Conservation (phyloP, 192 early-diverging fungal species). For the Phycomyces nitens region DNA sequence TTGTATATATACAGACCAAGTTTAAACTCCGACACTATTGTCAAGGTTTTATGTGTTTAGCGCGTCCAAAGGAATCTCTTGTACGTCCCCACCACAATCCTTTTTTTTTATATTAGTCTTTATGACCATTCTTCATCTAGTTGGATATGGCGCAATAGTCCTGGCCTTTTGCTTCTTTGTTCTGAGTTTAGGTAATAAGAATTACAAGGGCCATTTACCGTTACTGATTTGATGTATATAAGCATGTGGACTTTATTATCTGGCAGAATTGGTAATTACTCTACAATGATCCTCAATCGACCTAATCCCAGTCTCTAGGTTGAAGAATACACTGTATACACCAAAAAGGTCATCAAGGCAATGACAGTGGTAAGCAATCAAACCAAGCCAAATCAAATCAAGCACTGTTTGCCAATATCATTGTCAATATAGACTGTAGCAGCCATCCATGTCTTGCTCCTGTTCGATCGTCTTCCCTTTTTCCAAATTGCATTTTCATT, state of each 20-base stretch:
- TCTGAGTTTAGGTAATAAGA: slow-evolving; percentile 49
- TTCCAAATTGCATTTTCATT: slow-evolving; percentile 67
- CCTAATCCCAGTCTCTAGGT: too few species aligned
- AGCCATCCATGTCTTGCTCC: slow-evolving; percentile 64
- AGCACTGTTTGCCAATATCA: neutral
- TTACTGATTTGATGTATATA: neutral
- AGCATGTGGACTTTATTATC: slow-evolving; percentile 87
- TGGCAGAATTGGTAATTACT: slow-evolving; percentile 67
- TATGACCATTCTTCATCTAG: slow-evolving; percentile 35
- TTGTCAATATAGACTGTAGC: slow-evolving; percentile 48
- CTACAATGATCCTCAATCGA: too few species aligned
- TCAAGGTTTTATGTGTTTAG: too few species aligned
- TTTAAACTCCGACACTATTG: too few species aligned
- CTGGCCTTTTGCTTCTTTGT: slow-evolving; percentile 53
- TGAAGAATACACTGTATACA: slow-evolving; percentile 78
- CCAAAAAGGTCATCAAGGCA: slow-evolving; percentile 71
- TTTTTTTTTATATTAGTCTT: too few species aligned
- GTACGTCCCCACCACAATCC: too few species aligned
- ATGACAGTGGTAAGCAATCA: slow-evolving; percentile 55
- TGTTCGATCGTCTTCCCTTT: slow-evolving; percentile 79
- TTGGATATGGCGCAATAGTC: slow-evolving; percentile 49
- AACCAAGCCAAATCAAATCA: slow-evolving; percentile 6
- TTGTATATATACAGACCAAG: too few species aligned
- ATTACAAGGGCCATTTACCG: neutral
- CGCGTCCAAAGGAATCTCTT: too few species aligned